Base-by-base conservation (phyloP, 1,284 basidiomycete genomes). In the Leccinum angustisporum region DNA sequence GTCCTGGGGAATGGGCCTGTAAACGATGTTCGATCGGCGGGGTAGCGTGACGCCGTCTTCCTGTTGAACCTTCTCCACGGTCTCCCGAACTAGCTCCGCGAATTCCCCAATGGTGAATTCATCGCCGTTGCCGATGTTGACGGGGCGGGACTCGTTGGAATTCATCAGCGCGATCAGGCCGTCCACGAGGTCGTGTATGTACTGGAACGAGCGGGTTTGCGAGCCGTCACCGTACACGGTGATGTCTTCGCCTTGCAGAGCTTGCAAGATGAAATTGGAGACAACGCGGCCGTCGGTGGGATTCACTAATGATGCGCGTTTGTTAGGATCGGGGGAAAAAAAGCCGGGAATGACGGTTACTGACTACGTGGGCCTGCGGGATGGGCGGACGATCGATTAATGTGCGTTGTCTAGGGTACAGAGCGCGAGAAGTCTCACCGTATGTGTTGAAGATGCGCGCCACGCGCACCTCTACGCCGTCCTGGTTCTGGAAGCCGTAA, bases 181-280 rank as follows among this genome's bases (percentile, higher is more conserved):
- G 71, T 93, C 89, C 70, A 89, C 79, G 61, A 91, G 83, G 72
- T 92, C 91, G 75, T 94, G 91, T 65, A 93, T 86, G 76, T 95
- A 97, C 80, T 95, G 94, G 87, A 98, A 97, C 18, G 95, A 98
- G 61, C 97, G 90, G 21, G 97, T 98, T 79, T 98, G 95, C 54
- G 81, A 87, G 63, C 97, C 97, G 73, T 98, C 97, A 57, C 97
- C 97, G 78, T 98, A 99, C 54, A 98, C 91, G 56, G 95, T 97
- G 82, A 99, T 88, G 76, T 97, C 92, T 78, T 98, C 90, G 57
- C 95, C 95, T 69, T 91, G 91, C 61, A 99, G 86, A 9, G 96
- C 97, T 72, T 98, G 96, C 60, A 98, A 91, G 73, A 98, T 97
- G 77, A 99, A 98, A 80, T 98, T 98, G 73, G 94, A 97, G 38